Evolutionary conservation across 2,329 filamentous ascomycete genomes (phyloP).

Genomic region (Hortaea werneckii): DNA sequence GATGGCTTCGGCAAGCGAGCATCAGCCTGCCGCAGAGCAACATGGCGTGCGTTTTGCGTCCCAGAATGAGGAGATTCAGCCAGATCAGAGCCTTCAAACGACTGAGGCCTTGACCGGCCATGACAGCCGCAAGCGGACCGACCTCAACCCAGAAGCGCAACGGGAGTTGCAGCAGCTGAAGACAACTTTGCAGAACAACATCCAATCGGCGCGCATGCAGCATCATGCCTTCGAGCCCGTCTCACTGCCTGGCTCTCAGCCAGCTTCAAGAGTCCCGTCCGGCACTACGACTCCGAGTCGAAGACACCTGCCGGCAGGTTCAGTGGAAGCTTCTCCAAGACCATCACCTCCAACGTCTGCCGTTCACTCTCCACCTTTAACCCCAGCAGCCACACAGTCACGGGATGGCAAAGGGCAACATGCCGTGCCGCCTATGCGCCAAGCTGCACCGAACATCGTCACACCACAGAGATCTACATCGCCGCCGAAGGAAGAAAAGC

Average conservation of each 20-base stretch:
- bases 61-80: slow-evolving; percentile 58
- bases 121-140: slow-evolving; percentile 14
- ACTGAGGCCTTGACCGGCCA: slow-evolving; percentile 18
- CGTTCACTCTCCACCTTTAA: slow-evolving; percentile 81
- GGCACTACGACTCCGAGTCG: slow-evolving; percentile 29
- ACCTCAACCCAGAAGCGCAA: slow-evolving; percentile 31
- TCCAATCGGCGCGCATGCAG: slow-evolving; percentile 75
- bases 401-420: slow-evolving; percentile 36
- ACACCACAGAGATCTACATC: slow-evolving; percentile 49
- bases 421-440: slow-evolving; percentile 20
- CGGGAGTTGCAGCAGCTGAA: slow-evolving; percentile 59
- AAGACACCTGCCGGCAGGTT: slow-evolving; percentile 35
- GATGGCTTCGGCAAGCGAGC: no score
- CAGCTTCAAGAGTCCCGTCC: slow-evolving; percentile 62
- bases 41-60: slow-evolving; percentile 61
- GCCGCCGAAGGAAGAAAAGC: slow-evolving; percentile 29
- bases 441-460: slow-evolving; percentile 43
- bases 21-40: slow-evolving; percentile 9
- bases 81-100: slow-evolving; percentile 27
- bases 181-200: slow-evolving; percentile 59
- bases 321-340: slow-evolving; percentile 54
- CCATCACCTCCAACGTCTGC: slow-evolving; percentile 58
- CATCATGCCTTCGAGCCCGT: slow-evolving; percentile 86
- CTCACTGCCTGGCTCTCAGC: slow-evolving; percentile 78
- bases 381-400: slow-evolving; percentile 65